Evolutionary conservation across 768 basidiomycete species (phyloP), one percentile per base, ranked within the genome.

Genomic region (Dacryopinax spathularia): DNA sequence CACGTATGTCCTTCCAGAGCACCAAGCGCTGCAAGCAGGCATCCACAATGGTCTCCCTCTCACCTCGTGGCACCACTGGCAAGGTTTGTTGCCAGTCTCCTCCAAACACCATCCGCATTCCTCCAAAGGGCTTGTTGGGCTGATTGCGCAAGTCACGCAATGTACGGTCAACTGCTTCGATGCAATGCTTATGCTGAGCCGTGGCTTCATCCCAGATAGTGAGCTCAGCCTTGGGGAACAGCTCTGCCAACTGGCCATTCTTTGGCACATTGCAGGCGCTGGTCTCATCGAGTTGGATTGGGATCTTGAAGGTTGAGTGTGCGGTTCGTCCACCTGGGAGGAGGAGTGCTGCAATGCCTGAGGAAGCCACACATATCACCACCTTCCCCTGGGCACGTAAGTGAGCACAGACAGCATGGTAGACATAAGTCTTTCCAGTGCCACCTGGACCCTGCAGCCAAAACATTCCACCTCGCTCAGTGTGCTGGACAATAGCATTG

Each of bases 11-110:
- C 2, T 35, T 25, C 79, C 81, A 82, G 0, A 82, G 34, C 4
- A 37, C 67, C 22, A 77, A 81, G 7, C 68, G 60, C 20, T 68
- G 70, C 0, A 81, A 66, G 3, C 70, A 71, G 0, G 76, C 75
- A 64, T 48, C 65, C 2, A 80, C 70, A 69, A 80, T 78, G 10
- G 79, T 71, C 34, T 70, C 70, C 35, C 74, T 62, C 3, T 71
- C 69, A 0, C 78, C 80, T 65, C 72, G 67, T 0, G 62, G 67
- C 9, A 82, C 70, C 0, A 82, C 77, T 35, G 79, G 80, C 0
- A 82, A 72, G 0, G 69, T 80, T 65, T 81, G 81, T 5, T 73
- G 72, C 61, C 78, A 81, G 66, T 82, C 80, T 1, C 80, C 81
- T 60, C 77, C 78, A 74, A 81, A 79, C 1, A 82, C 62, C 0